Percentiles rank a stretch among this genome's conserved stretches.
Conservation (phyloP, 129 eudicot species). For the Tanacetum coccineum region DNA sequence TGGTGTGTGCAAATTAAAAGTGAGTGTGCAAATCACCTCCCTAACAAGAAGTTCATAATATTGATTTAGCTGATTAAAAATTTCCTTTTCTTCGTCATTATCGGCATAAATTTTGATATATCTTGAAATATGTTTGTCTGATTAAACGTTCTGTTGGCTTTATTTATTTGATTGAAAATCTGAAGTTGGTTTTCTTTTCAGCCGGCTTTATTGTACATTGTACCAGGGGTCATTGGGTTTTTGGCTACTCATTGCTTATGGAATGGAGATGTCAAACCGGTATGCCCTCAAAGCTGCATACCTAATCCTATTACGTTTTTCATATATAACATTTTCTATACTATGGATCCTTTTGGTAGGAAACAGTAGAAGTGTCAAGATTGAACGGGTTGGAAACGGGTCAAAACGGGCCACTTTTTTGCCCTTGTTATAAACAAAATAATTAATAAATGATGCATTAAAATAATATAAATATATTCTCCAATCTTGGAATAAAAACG, state of each 20-base stretch:
- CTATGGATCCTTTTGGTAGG: background rate
- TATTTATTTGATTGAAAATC: background rate
- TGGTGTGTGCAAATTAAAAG: too few relatives aligned
- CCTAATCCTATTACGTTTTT: background rate
- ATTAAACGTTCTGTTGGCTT: background rate
- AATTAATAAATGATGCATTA: too few relatives aligned
- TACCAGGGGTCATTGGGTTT: conserved; percentile 85
- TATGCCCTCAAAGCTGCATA: conserved; percentile 29
- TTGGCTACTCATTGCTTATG: conserved; percentile 84
- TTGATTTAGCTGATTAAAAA: background rate
- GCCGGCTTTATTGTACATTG: conserved; percentile 95
- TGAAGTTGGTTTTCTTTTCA: conserved; percentile 34
- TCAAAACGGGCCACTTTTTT: too few relatives aligned
- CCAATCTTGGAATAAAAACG: too few relatives aligned
- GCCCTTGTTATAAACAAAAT: too few relatives aligned
- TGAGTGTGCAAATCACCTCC: too few relatives aligned
- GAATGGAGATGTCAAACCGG: conserved; percentile 92
- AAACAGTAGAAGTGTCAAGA: background rate
- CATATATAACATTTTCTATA: background rate
- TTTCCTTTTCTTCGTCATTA: background rate
- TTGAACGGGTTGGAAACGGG: too few relatives aligned
- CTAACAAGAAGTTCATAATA: background rate
- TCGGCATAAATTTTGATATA: background rate
- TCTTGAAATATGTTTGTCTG: background rate
- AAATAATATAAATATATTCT: too few relatives aligned